Evolutionary conservation across 805 yeast genomes (phyloP), one percentile per base, ranked within the genome.

Genomic region (Ogataea sp.): DNA sequence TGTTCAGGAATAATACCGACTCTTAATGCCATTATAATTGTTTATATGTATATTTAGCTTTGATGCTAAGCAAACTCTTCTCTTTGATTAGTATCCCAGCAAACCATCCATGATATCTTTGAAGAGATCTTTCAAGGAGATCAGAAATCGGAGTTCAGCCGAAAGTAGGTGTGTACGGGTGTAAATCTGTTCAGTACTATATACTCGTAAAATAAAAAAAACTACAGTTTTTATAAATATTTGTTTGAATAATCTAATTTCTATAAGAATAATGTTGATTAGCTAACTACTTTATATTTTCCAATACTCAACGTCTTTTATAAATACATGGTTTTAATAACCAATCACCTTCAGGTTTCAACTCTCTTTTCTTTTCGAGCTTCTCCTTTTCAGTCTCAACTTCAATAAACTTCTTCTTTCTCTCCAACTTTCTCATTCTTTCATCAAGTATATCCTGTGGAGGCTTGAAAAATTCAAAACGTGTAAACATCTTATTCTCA

Each of bases 301-400:
- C n/a, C n/a, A n/a, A n/a, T n/a, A n/a, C n/a, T 53, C 56, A 85
- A 50, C 96, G 73, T 64, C 95, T 75, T 59, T 93, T 93, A 62
- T 93, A 93, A 43, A 93, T 85, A 64, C 99, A 93, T 3, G 99
- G 98, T 59, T 90, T 93, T 48, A 93, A 68, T 43, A 90, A 64
- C 95, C 95, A 86, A 51, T 81, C 73, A 9, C 95, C 95, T 53
- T 86, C 95, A 0, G 90, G 80, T 2, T 50, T 53, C 41, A 65
- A 61, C 10, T 56, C 51, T 51, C 90, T 70, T 53, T 71, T 80
- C 36, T 54, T 50, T 42, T 75, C 78, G 25, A 83, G 63, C 41
- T 73, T 66, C 45, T 80, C 83, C 47, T 74, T 75, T 40, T 78
- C 80, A 18, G 72, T 64, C 39, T 81, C 87, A 25, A 69, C 71